Evolutionary conservation across 2,329 filamentous ascomycete species (phyloP).

Genomic region (Xylariaceae sp.): DNA sequence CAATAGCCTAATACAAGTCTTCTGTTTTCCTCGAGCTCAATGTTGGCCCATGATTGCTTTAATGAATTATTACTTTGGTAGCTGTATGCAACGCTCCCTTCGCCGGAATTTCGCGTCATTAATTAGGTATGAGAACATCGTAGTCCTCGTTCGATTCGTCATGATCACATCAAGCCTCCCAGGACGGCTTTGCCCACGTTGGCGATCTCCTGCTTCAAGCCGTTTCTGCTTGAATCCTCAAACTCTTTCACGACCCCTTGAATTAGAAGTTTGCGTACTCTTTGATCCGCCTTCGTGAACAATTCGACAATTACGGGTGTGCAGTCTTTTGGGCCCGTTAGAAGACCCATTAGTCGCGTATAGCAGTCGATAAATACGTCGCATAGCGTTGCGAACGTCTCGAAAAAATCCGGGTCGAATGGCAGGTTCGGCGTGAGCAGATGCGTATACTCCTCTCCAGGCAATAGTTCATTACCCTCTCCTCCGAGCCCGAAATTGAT

Average conservation of each 20-base stretch:
- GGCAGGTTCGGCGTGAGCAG: constrained; percentile 87
- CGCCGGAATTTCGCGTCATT: constrained; percentile 4
- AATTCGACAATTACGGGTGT: constrained; percentile 68
- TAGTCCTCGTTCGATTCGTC: not conserved
- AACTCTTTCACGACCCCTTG: constrained; percentile 86
- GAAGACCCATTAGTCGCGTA: constrained; percentile 66
- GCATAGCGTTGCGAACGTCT: constrained; percentile 92
- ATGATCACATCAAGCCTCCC: constrained; percentile 67
- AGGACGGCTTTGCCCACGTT: constrained; percentile 85
- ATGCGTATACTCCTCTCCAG: constrained; percentile 82
- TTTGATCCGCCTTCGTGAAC: constrained; percentile 83
- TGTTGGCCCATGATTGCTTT: not conserved
- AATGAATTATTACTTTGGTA: not conserved
- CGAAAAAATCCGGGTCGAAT: constrained; percentile 95
- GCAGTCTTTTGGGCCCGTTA: constrained; percentile 71
- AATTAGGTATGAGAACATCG: not conserved
- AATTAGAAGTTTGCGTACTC: constrained; percentile 82
- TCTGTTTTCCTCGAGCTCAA: not conserved
- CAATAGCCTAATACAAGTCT: not conserved
- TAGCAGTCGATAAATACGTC: constrained; percentile 95
- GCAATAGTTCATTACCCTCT: constrained; percentile 62
- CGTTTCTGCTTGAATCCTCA: constrained; percentile 74
- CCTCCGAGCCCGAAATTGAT: constrained; percentile 49
- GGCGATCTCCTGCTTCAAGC: constrained; percentile 74
- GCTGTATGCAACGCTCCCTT: not conserved